These are phyloP conservation scores for Purshia tridentata DNA, from an alignment of 306 rosid species.

Conservation along the genomic window DNA sequence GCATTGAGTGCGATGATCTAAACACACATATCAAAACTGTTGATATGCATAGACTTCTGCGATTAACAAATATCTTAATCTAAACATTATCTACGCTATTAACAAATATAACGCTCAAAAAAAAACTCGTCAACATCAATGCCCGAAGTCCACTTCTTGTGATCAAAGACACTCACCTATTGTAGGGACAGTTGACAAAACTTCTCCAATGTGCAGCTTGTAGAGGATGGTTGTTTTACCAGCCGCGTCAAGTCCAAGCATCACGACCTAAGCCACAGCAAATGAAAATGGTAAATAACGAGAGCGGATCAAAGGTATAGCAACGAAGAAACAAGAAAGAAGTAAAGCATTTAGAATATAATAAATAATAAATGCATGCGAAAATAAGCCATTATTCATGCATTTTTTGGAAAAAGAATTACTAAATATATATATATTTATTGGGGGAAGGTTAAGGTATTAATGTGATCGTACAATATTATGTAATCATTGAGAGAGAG, in stretches of 20 bases:
- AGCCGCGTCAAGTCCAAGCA: constrained; percentile 96
- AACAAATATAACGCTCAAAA: neutral
- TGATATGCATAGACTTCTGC: neutral
- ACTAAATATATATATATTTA: neutral
- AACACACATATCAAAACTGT: neutral
- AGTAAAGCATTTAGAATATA: neutral
- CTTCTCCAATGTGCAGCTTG: constrained; percentile 92
- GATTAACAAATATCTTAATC: neutral
- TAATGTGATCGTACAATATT: neutral
- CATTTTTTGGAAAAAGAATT: neutral
- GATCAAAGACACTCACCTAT: constrained; percentile 55
- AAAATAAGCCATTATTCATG: neutral
- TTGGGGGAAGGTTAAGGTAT: neutral
- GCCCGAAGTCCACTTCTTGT: neutral
- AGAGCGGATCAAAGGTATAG: neutral
- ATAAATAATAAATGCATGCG: neutral
- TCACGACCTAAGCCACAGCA: constrained; percentile 67
- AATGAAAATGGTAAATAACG: constrained; percentile 6
- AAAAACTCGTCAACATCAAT: neutral
- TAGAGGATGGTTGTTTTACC: constrained; percentile 90
- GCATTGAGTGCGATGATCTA: neutral
- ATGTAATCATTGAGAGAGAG: neutral
- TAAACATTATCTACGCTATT: neutral
- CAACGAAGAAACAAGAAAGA: neutral
- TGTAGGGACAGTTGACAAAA: constrained; percentile 86